Conservation (phyloP, 73 alveolate species). For the Paramecium sonneborni region DNA sequence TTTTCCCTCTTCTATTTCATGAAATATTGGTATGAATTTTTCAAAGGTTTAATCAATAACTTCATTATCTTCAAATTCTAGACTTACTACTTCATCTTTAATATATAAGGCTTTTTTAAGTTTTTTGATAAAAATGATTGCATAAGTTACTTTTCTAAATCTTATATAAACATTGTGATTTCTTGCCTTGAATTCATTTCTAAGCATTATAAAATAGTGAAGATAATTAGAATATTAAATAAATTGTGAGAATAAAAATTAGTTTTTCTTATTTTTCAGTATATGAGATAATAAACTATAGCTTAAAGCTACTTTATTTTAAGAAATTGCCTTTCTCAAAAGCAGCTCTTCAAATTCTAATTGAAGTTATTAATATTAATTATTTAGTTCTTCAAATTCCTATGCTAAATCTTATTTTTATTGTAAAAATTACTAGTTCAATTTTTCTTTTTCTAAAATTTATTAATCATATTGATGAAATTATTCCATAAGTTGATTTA, state of each 20-base stretch:
- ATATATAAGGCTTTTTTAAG: not conserved
- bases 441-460: not conserved
- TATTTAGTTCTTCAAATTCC: slow-evolving; percentile 10
- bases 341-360: slow-evolving; percentile 9
- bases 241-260: not conserved
- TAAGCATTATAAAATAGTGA: not conserved
- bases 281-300: not conserved
- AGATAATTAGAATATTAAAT: not conserved
- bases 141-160: slow-evolving; percentile 41
- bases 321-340: slow-evolving; percentile 1
- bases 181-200: not conserved
- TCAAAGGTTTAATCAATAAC: not conserved
- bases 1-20: slow-evolving; percentile 1
- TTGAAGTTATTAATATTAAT: not conserved
- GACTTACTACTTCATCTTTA: not conserved
- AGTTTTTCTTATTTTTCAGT: not conserved
- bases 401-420: not conserved
- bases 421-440: not conserved
- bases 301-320: slow-evolving; percentile 48
- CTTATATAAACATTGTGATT: not conserved
- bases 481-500: not conserved
- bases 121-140: not conserved
- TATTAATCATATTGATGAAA: not conserved
- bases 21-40: not conserved
- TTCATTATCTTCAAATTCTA: not conserved